phyloP scores from a whole-genome alignment of 805 yeast genomes.

The Isabelozyma heimii region DNA sequence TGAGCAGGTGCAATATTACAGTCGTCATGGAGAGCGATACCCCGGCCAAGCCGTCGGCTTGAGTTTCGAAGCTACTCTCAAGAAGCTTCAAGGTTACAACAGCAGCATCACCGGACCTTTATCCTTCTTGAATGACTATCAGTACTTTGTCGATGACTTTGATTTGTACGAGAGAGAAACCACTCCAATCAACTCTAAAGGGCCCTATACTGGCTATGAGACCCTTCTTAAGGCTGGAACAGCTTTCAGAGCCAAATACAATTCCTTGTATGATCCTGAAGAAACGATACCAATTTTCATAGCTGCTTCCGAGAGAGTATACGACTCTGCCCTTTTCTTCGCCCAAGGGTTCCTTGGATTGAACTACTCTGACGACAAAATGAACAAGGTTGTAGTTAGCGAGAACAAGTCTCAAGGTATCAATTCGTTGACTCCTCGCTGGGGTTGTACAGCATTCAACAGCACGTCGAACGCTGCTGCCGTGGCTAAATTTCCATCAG shows the following conservation, averaged over 20 bases:
- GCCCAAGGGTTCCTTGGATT: slow-evolving; percentile 53
- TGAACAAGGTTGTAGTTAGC: slow-evolving; percentile 27
- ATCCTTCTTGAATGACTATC: slow-evolving; percentile 48
- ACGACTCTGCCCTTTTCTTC: slow-evolving; percentile 49
- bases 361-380: slow-evolving; percentile 24
- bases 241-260: slow-evolving; percentile 43
- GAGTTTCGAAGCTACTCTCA: slow-evolving; percentile 12
- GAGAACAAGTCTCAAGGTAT: slow-evolving; percentile 48
- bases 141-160: slow-evolving; percentile 37
- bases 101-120: slow-evolving; percentile 41
- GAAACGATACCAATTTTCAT: slow-evolving; percentile 44
- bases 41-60: slow-evolving; percentile 27
- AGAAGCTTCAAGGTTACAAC: slow-evolving; percentile 12
- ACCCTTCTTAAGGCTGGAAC: slow-evolving; percentile 45
- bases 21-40: slow-evolving; percentile 76
- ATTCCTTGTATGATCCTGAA: slow-evolving; percentile 35
- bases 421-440: slow-evolving; percentile 51
- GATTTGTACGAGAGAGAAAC: slow-evolving; percentile 47
- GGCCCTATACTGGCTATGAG: slow-evolving; percentile 48
- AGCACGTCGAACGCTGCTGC: slow-evolving; percentile 17
- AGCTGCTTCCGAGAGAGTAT: slow-evolving; percentile 50
- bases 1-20: slow-evolving; percentile 63
- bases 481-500: slow-evolving; percentile 19
- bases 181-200: slow-evolving; percentile 35
- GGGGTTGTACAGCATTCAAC: slow-evolving; percentile 34